These are phyloP conservation scores for Cyclotella choctawhatcheeana DNA, from an alignment of 108 stramenopile genomes.

Conservation along the genomic window DNA sequence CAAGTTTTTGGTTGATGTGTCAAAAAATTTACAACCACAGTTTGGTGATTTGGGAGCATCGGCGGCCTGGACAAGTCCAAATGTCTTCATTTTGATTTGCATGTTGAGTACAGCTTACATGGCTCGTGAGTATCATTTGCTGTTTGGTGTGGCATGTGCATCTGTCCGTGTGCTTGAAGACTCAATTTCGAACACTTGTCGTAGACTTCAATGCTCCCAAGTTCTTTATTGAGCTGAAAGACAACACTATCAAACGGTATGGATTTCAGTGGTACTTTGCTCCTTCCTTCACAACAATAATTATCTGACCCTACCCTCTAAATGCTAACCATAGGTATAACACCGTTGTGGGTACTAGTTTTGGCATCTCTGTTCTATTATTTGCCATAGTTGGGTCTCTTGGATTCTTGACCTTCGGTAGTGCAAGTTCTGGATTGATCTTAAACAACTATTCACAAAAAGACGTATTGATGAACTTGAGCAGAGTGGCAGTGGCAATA, in stretches of 20 bases:
- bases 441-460: conserved; percentile 87
- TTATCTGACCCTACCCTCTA: too few relatives aligned
- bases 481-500: conserved; percentile 79
- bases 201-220: conserved; percentile 91
- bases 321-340: too few relatives aligned
- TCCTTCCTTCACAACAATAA: too few relatives aligned
- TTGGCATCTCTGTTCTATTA: conserved; percentile 61
- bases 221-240: conserved; percentile 88
- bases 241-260: conserved; percentile 78
- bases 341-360: conserved; percentile 75
- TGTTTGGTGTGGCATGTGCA: not conserved
- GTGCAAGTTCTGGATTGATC: conserved; percentile 73
- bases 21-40: conserved; percentile 33
- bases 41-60: conserved; percentile 56
- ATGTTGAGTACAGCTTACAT: conserved; percentile 88
- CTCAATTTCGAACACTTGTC: not conserved
- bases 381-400: conserved; percentile 67
- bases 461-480: conserved; percentile 75
- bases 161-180: not conserved
- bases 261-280: too few relatives aligned
- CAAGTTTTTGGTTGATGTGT: conserved; percentile 54
- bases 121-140: conserved; percentile 55
- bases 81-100: conserved; percentile 71
- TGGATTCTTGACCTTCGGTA: conserved; percentile 93
- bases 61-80: conserved; percentile 69